Evolutionary conservation across 495 filamentous ascomycete genomes (phyloP), one percentile per base, ranked within the genome.

Genomic region (Achaetomiella virescens): DNA sequence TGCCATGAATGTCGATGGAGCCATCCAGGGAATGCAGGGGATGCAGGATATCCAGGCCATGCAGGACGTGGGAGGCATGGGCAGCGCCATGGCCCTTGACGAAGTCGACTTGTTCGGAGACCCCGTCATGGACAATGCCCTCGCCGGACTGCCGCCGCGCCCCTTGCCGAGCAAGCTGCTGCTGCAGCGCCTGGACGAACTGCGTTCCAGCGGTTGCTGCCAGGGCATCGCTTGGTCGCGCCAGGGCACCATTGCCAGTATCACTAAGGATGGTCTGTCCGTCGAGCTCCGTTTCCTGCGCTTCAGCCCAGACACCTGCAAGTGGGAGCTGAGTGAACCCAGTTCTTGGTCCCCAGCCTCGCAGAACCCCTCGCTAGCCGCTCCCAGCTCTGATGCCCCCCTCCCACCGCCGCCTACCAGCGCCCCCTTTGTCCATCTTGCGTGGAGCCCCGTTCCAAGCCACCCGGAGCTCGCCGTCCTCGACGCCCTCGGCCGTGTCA

Each of bases 201-300:
- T 95, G 65, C 84, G 89, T 40, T 62, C 79, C 46, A 78, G 80
- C 54, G 92, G 91, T 3, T 95, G 89, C 65, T 87, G 86, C 74
- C 86, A 92, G 89, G 85, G 81, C 58, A 80, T 97, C 50, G 85
- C 86, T 46, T 97, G 95, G 95, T 96, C 93, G 17, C 89, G 85
- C 54, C 75, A 84, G 64, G 93, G 93, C 52, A 90, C 84, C 62
- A 88, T 97, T 67, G 92, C 92, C 27, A 84, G 84, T 53, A 86
- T 97, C 61, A 80, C 84, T 21, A 69, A 79, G n/a, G 82, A 88
- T 67, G 85, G 86, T 21, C 77, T 77, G 21, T 76, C 75, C 6
- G 74, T 97, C 29, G 81, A 84, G 56, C 72, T 95, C 12, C 81
- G 85, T 46, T 84, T 88, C 67, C 75, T 97, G 9, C 77, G 80